Evolutionary conservation across 2,329 filamentous ascomycete species (phyloP).

Genomic region (Neonectria neomacrospora): DNA sequence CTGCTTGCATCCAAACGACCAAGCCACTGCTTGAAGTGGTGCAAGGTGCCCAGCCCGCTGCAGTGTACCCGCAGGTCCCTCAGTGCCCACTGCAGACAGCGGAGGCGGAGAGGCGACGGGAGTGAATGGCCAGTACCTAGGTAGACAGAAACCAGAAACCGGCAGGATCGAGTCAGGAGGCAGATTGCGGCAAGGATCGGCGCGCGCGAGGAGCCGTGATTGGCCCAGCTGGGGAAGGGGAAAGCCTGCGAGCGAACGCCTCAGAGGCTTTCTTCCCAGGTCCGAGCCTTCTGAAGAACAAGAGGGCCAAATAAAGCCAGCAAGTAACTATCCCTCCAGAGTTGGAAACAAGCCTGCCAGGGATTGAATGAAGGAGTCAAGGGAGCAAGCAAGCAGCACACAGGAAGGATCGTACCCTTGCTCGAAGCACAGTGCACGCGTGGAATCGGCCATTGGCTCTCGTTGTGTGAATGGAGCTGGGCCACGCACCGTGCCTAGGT

Average conservation of each 20-base stretch:
- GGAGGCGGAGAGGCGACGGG: neutral
- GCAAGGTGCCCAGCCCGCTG: too few species aligned
- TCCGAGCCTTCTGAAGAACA: neutral
- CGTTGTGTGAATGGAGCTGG: neutral
- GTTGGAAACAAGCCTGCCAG: neutral
- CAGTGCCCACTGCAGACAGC: neutral
- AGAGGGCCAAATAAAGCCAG: neutral
- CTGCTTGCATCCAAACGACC: neutral
- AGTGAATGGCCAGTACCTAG: neutral
- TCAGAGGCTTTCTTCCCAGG: neutral
- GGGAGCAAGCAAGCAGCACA: too few species aligned
- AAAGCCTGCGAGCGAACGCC: neutral
- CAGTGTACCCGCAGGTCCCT: neutral
- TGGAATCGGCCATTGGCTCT: neutral
- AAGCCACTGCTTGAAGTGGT: neutral
- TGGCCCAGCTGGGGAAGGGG: neutral
- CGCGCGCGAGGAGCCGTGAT: constrained; percentile 8
- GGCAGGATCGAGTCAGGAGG: constrained; percentile 21
- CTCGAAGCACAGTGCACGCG: constrained; percentile 8
- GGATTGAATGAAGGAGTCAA: neutral
- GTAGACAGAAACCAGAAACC: constrained; percentile 2
- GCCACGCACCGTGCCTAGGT: neutral
- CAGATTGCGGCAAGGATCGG: constrained; percentile 22
- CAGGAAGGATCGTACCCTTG: constrained; percentile 12
- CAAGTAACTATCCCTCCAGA: neutral